phyloP scores from a whole-genome alignment of 129 eudicot genomes.

The Chrysanthemum makinoi region DNA sequence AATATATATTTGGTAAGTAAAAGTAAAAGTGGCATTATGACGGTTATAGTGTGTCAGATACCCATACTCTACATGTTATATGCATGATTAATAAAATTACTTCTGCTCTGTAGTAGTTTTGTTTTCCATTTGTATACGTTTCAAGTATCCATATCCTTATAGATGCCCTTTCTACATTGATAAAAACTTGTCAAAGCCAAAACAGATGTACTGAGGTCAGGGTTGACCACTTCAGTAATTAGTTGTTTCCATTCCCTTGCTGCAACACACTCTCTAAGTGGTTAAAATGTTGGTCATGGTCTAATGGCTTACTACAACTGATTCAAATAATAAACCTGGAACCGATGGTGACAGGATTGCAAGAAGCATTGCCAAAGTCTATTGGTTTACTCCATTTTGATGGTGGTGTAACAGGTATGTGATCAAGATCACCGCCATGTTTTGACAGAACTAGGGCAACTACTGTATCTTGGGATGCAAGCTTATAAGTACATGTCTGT shows the following conservation, averaged over 20 bases:
- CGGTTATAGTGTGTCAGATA: background rate
- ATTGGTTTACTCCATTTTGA: conserved; percentile 92
- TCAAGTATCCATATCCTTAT: background rate
- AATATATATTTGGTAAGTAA: background rate
- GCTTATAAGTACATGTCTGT: too few species aligned
- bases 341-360: conserved; percentile 83
- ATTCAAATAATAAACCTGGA: conserved; percentile 81
- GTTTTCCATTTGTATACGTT: conserved; percentile 10
- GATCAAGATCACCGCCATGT: background rate
- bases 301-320: conserved; percentile 22
- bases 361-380: conserved; percentile 92
- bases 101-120: background rate
- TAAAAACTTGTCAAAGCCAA: too few species aligned
- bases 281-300: conserved; percentile 9
- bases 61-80: conserved; percentile 4
- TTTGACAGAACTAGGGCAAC: too few species aligned
- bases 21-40: conserved; percentile 14
- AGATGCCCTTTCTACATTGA: too few species aligned
- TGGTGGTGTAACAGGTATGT: conserved; percentile 86
- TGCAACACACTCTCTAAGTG: conserved; percentile 1
- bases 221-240: conserved; percentile 8
- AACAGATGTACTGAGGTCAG: background rate
- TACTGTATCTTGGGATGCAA: too few species aligned
- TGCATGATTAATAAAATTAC: conserved; percentile 1
- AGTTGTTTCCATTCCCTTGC: conserved; percentile 1